Conservation (phyloP, 306 rosid species). For the Acacia confusa region DNA sequence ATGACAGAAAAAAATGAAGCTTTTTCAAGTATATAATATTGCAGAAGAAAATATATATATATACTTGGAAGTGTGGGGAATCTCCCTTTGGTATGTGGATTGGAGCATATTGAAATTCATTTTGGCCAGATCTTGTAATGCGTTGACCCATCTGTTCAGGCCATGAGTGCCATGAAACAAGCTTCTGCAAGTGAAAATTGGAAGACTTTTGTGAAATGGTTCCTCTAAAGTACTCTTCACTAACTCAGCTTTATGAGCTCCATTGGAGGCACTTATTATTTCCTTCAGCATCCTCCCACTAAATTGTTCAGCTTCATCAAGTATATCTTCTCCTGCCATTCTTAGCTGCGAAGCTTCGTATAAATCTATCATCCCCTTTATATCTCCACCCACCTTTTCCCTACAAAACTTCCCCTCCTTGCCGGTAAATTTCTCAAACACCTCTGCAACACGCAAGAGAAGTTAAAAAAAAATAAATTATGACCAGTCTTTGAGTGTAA, state of each 20-base stretch:
- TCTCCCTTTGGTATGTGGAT: slow-evolving; percentile 40
- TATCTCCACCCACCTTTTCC: slow-evolving; percentile 19
- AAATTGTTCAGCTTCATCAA: slow-evolving; percentile 38
- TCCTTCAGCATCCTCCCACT: slow-evolving; percentile 27
- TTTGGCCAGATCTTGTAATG: slow-evolving; percentile 49
- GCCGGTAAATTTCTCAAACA: slow-evolving; percentile 38
- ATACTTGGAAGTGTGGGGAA: slow-evolving; percentile 40
- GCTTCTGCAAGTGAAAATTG: slow-evolving; percentile 43
- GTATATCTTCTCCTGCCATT: slow-evolving; percentile 39
- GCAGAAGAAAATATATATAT: too few species aligned
- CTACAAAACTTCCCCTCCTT: slow-evolving; percentile 26
- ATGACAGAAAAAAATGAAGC: background rate
- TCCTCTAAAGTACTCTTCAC: slow-evolving; percentile 40
- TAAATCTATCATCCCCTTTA: slow-evolving; percentile 30
- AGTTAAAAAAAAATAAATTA: background rate
- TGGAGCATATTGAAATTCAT: slow-evolving; percentile 42
- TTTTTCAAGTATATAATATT: background rate
- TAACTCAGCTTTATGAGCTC: slow-evolving; percentile 31
- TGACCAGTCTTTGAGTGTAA: background rate
- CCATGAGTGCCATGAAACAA: slow-evolving; percentile 27
- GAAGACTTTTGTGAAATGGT: slow-evolving; percentile 63
- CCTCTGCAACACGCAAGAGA: slow-evolving; percentile 10
- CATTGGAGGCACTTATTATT: background rate
- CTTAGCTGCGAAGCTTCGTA: slow-evolving; percentile 45
- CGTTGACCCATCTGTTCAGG: slow-evolving; percentile 39